Evolutionary conservation across 345 rosid species (phyloP).

Genomic region (Fremontodendron californicum): DNA sequence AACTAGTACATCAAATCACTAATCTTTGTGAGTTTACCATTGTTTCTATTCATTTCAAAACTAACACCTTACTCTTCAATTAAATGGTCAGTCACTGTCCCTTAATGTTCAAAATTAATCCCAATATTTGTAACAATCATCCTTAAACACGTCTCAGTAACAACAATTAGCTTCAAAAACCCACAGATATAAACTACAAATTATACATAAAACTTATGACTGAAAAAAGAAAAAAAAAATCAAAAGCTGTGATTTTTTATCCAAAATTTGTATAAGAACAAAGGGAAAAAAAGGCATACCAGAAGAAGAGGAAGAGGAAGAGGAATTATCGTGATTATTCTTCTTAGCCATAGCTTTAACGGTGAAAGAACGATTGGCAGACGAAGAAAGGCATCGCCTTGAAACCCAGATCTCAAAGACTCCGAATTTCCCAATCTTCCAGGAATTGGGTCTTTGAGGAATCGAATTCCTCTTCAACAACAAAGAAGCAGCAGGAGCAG

Average conservation of each 20-base stretch:
- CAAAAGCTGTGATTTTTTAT: background rate
- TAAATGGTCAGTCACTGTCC: background rate
- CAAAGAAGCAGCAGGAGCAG: slow-evolving; percentile 21
- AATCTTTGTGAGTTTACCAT: background rate
- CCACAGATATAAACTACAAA: background rate
- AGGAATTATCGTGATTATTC: slow-evolving; percentile 40
- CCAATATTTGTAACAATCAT: background rate
- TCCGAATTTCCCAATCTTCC: slow-evolving; percentile 25
- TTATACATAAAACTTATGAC: background rate
- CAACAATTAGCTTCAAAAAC: slow-evolving; percentile 9
- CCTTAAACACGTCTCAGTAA: background rate
- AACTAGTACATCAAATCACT: background rate
- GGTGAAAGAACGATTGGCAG: slow-evolving; percentile 30
- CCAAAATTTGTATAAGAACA: background rate
- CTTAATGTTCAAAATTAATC: background rate
- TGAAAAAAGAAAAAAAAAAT: background rate
- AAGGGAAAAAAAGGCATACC: slow-evolving; percentile 25
- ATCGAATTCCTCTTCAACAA: slow-evolving; percentile 19
- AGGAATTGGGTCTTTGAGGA: slow-evolving; percentile 22
- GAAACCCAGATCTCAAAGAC: slow-evolving; percentile 39
- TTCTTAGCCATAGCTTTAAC: slow-evolving; percentile 59
- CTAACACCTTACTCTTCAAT: background rate
- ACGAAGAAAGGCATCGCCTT: slow-evolving; percentile 30
- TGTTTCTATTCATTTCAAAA: background rate
- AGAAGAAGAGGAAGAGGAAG: slow-evolving; percentile 36